Percentiles rank a stretch among this genome's conserved stretches.
These are phyloP conservation scores for Colletotrichum cuscutae DNA, from an alignment of 2,329 filamentous ascomycete genomes.

Conservation along the genomic window DNA sequence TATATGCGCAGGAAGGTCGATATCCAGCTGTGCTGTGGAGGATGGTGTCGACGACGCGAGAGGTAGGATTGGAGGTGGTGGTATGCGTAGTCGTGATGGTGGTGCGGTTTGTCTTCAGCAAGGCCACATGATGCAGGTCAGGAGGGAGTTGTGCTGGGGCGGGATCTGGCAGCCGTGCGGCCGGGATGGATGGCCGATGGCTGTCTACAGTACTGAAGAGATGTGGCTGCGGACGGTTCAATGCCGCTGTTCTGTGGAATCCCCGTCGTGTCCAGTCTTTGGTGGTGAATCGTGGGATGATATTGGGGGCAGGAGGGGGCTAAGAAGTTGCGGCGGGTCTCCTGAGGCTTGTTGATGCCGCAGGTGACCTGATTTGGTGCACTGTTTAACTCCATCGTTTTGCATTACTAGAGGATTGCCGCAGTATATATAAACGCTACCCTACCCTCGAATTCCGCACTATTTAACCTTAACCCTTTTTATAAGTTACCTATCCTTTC, in stretches of 20 bases:
- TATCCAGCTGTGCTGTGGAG: not conserved
- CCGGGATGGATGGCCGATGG: not conserved
- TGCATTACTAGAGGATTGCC: no score
- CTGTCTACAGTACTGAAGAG: no score
- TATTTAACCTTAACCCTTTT: no score
- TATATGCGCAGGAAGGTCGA: not conserved
- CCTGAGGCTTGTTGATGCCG: constrained; percentile 17
- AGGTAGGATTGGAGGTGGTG: not conserved
- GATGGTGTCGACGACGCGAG: not conserved
- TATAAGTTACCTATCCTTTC: no score
- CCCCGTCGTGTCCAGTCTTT: not conserved
- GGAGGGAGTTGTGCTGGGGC: constrained; percentile 8
- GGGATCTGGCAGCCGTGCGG: constrained; percentile 20
- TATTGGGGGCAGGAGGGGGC: not conserved
- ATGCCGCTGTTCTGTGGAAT: not conserved
- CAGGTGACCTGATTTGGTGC: constrained; percentile 25
- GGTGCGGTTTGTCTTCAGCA: constrained; percentile 17
- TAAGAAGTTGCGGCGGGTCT: constrained; percentile 8
- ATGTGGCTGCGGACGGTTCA: not conserved
- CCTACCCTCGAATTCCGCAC: no score
- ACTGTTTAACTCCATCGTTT: no score
- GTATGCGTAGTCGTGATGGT: not conserved
- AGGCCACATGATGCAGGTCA: constrained; percentile 30
- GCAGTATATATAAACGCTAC: no score
- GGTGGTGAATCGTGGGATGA: constrained; percentile 4